A percentile compares a stretch with the other conserved stretches of the same genome.
phyloP scores from a whole-genome alignment of 78 protist species.

The Dictyostelium firmibasis region DNA sequence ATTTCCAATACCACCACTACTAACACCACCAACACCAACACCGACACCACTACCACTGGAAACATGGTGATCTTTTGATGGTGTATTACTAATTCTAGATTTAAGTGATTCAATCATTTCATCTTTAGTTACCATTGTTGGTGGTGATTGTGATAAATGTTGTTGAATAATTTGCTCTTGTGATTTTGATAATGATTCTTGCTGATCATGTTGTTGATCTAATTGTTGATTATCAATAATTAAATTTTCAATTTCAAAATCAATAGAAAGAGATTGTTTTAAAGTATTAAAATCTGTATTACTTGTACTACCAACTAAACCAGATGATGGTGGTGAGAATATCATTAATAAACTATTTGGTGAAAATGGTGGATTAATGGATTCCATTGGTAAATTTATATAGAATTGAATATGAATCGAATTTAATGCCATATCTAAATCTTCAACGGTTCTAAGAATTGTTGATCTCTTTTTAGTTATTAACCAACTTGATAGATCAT shows the following conservation, averaged over 20 bases:
- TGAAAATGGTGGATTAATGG: constrained; percentile 32
- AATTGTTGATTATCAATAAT: not conserved
- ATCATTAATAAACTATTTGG: not conserved
- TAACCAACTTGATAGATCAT: constrained; percentile 10
- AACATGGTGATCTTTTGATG: not conserved
- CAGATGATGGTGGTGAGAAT: constrained; percentile 17
- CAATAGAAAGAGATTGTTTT: not conserved
- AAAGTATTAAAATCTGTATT: not conserved
- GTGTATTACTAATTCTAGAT: constrained; percentile 9
- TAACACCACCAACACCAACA: not conserved
- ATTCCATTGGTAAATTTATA: constrained; percentile 34
- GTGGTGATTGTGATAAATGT: constrained; percentile 1
- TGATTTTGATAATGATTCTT: not conserved
- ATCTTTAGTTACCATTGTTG: constrained; percentile 43
- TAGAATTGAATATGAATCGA: constrained; percentile 74
- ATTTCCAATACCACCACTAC: not conserved
- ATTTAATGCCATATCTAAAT: constrained; percentile 66
- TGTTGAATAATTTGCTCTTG: not conserved
- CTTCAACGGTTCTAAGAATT: constrained; percentile 58
- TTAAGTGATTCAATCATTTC: constrained; percentile 70
- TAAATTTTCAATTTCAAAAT: not conserved
- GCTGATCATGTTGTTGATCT: not conserved
- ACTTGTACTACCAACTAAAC: not conserved
- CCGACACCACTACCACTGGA: not conserved
- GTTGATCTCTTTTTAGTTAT: constrained; percentile 29